phyloP scores from a whole-genome alignment of 208 protist genomes.

The Wallacemonas collosoma region DNA sequence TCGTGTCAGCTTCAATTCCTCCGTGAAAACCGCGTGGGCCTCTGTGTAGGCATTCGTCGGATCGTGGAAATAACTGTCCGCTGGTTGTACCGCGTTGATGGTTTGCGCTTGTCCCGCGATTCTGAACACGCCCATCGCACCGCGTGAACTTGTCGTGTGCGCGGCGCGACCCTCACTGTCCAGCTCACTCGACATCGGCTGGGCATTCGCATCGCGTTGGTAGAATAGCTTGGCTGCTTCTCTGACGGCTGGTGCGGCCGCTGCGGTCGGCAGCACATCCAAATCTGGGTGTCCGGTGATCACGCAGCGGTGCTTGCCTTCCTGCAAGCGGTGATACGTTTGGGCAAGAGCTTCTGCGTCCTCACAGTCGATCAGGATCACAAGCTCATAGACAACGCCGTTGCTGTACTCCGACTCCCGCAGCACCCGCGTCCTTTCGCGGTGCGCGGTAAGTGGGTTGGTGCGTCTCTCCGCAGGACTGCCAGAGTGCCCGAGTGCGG shows the following conservation, averaged over 20 bases:
- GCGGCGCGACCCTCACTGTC: too few species aligned
- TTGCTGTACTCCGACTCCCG: conserved; percentile 59
- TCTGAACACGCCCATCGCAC: conserved; percentile 50
- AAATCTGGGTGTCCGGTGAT: conserved; percentile 85
- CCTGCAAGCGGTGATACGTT: conserved; percentile 59
- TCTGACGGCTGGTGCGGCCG: conserved; percentile 63
- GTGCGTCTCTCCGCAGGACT: too few species aligned
- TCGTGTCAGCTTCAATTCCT: conserved; percentile 68
- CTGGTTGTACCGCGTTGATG: conserved; percentile 52
- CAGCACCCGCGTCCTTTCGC: conserved; percentile 38
- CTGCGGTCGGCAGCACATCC: conserved; percentile 65
- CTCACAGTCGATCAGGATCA: conserved; percentile 66
- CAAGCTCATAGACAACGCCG: conserved; percentile 63
- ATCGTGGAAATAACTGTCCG: conserved; percentile 85
- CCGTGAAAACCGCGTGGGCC: conserved; percentile 82
- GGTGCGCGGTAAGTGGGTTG: conserved; percentile 47
- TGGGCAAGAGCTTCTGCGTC: conserved; percentile 34
- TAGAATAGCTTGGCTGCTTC: conserved; percentile 77
- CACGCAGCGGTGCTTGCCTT: conserved; percentile 54
- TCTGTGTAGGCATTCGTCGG: conserved; percentile 82
- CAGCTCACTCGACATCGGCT: too few species aligned
- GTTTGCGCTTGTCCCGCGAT: conserved; percentile 37
- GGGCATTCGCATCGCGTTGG: conserved; percentile 18
- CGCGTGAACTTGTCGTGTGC: neutral
- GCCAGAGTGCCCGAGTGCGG: too few species aligned